Evolutionary conservation across 306 rosid species (phyloP).

Genomic region (Ochetophila trinervis): DNA sequence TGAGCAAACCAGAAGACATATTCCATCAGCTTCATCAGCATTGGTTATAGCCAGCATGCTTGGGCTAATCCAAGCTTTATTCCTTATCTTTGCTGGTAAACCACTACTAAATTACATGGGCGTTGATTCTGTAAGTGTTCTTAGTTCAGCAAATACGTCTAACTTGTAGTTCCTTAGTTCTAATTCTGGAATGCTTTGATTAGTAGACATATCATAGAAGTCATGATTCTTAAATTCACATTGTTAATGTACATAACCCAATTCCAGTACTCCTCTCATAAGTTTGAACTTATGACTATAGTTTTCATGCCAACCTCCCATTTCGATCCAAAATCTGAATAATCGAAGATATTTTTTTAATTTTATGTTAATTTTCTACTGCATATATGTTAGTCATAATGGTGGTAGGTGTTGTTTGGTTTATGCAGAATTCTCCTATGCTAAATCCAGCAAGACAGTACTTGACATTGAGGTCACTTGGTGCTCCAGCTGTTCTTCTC

Average conservation of each 20-base stretch:
- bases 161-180: no score
- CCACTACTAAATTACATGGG: conserved; percentile 73
- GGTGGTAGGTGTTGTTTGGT: not conserved
- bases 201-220: no score
- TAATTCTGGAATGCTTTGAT: no score
- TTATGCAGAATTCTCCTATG: conserved; percentile 60
- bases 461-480: conserved; percentile 67
- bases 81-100: conserved; percentile 57
- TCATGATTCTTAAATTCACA: no score
- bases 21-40: conserved; percentile 79
- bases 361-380: no score
- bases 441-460: conserved; percentile 61
- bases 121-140: conserved; percentile 52
- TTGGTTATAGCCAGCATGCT: conserved; percentile 54
- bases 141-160: not conserved
- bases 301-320: not conserved
- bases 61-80: conserved; percentile 57
- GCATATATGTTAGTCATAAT: no score
- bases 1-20: conserved; percentile 43
- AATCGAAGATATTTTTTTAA: not conserved
- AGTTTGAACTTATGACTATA: no score
- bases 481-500: conserved; percentile 91
- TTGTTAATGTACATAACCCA: no score
- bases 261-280: no score
- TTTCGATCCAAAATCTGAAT: not conserved